Conservation (phyloP, 2,329 filamentous ascomycete species). For the Beauveria pseudobassiana region DNA sequence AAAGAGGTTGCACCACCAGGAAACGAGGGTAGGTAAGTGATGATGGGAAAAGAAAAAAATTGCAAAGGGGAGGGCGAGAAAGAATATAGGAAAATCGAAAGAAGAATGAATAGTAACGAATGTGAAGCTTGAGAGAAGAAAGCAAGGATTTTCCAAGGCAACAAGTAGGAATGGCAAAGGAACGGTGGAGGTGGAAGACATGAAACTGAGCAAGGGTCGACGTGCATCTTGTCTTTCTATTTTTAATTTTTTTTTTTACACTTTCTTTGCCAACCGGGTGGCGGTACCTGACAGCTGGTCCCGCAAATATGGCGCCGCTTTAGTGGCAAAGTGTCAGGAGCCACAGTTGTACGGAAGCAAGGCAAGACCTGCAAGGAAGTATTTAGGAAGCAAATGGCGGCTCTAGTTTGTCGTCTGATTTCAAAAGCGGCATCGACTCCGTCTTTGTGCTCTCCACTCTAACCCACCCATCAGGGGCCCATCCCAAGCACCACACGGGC, state of each 20-base stretch:
- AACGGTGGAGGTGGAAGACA: conserved; percentile 2
- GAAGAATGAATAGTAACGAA: conserved; percentile 13
- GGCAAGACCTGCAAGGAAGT: too few species aligned
- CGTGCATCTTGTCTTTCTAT: neutral
- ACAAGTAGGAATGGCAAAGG: conserved; percentile 6
- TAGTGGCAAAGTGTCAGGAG: neutral
- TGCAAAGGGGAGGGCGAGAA: conserved; percentile 6
- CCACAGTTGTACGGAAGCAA: too few species aligned
- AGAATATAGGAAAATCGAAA: conserved; percentile 13
- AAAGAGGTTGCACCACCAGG: neutral
- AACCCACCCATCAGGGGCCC: neutral
- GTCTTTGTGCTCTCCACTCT: neutral
- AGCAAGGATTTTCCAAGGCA: conserved; percentile 3
- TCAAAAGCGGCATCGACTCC: neutral
- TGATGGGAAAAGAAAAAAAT: conserved; percentile 15
- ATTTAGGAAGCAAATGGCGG: too few species aligned
- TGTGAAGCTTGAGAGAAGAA: conserved; percentile 1
- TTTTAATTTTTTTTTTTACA: neutral
- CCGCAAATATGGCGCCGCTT: neutral
- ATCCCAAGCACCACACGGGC: neutral
- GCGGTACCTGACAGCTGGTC: neutral
- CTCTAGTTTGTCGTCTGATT: neutral
- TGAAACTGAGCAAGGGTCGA: conserved; percentile 10
- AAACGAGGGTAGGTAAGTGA: conserved; percentile 8
- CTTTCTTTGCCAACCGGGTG: neutral